Evolutionary conservation across 2,329 filamentous ascomycete species (phyloP), one percentile per base, ranked within the genome.

Genomic region (Periconia sp.): DNA sequence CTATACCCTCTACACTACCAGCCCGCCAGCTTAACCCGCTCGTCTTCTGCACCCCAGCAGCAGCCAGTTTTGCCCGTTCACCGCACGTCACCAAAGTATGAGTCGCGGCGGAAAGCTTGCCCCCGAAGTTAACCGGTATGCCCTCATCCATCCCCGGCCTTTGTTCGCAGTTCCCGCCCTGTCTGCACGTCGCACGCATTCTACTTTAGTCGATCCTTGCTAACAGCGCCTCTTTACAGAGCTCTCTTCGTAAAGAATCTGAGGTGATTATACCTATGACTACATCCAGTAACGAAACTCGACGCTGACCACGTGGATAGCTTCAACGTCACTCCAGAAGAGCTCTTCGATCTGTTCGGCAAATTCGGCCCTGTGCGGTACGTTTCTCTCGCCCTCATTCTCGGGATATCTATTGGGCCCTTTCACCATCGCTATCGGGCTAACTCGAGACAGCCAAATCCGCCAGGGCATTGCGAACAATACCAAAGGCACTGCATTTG

Each of bases 231-330:
- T 63, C 42, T 51, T 18, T 55, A 45, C 59, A 96, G 93, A 88
- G 93, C 94, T 88, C 90, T 99, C 82, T 97, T 97, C 86, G 93
- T 97, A 73, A 97, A 97, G 91, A 97, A 99, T 86, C 86, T 97
- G 82, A 96, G 90, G 91, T 95, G 78, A 47, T 63, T 53, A 45
- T 40, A 10, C 57, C 20, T 11, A 37, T 37, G 33, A 11, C 6
- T n/a, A 11, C 33, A 11, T 37, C 18, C 27, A 15, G 11, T 8
- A n/a, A 30, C 23, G 9, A 6, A 17, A 33, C 8, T n/a, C 41
- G 17, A 40, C 45, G 54, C 64, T 69, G 48, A 66, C 55, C 13
- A 19, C 30, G 13, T 27, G 10, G 11, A 14, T 65, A 96, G 92
- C 89, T 97, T 97, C 86, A 96, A 95, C 89, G 92, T 99, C 73